Conservation (phyloP, 1,139 yeast species). For the Yamadazyma taylorii region DNA sequence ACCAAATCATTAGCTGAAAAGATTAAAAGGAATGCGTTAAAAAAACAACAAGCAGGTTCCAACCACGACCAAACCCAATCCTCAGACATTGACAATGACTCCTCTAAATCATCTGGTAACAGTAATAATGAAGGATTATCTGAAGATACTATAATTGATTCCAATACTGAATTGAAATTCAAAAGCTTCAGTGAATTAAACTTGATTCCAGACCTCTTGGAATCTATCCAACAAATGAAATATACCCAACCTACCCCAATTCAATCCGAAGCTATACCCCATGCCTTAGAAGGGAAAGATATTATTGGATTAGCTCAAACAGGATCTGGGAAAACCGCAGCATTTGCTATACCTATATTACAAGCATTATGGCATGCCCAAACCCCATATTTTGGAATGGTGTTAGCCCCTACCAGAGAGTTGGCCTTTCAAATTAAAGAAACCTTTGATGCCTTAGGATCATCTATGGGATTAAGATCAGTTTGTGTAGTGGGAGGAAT, state of each 20-base stretch:
- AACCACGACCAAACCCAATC: slow-evolving; percentile 17
- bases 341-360: slow-evolving; percentile 84
- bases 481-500: slow-evolving; percentile 95
- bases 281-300: slow-evolving; percentile 83
- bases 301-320: slow-evolving; percentile 82
- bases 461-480: slow-evolving; percentile 84
- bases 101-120: too few species aligned
- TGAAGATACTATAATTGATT: slow-evolving; percentile 18
- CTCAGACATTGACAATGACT: too few species aligned
- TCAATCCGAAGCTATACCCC: slow-evolving; percentile 89
- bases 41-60: slow-evolving; percentile 23
- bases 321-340: slow-evolving; percentile 86
- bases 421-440: slow-evolving; percentile 94
- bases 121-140: neutral
- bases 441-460: slow-evolving; percentile 91
- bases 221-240: slow-evolving; percentile 70
- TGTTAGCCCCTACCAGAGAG: slow-evolving; percentile 95
- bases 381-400: slow-evolving; percentile 83
- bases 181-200: slow-evolving; percentile 51
- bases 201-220: slow-evolving; percentile 77
- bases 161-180: slow-evolving; percentile 32
- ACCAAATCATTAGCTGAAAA: slow-evolving; percentile 42
- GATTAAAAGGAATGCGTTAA: slow-evolving; percentile 54
- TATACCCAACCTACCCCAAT: slow-evolving; percentile 82
- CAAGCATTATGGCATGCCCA: slow-evolving; percentile 91